These are phyloP conservation scores for Boechera divaricarpa DNA, from an alignment of 345 rosid genomes.

Conservation along the genomic window DNA sequence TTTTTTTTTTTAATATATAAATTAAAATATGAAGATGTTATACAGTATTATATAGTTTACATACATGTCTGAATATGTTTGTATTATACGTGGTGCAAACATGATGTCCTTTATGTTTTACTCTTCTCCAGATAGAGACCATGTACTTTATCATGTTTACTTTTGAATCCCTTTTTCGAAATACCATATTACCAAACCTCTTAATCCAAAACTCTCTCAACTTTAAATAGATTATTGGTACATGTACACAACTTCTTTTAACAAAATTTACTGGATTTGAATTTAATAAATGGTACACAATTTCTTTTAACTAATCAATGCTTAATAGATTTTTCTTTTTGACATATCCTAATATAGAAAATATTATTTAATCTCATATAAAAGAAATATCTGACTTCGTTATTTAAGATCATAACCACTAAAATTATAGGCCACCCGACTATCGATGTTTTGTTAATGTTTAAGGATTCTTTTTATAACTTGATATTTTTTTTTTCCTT, in stretches of 20 bases:
- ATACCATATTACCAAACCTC: background rate
- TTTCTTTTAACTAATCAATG: too few species aligned
- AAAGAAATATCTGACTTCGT: too few species aligned
- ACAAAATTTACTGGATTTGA: too few species aligned
- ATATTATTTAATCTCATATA: too few species aligned
- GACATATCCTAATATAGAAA: too few species aligned
- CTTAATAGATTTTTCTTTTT: too few species aligned
- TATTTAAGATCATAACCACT: too few species aligned
- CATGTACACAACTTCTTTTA: background rate
- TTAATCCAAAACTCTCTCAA: background rate
- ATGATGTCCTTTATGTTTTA: conserved; percentile 25
- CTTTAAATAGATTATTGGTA: background rate
- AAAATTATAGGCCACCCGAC: too few species aligned
- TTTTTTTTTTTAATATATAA: background rate
- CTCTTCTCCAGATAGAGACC: conserved; percentile 24
- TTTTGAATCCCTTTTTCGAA: conserved; percentile 4
- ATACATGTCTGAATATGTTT: conserved; percentile 25
- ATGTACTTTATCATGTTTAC: conserved; percentile 2
- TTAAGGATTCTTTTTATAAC: too few species aligned
- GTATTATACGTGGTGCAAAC: conserved; percentile 17
- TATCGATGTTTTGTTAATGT: too few species aligned
- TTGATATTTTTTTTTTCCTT: too few species aligned
- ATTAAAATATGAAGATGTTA: conserved; percentile 20
- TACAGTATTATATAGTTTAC: conserved; percentile 24
- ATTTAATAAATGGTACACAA: too few species aligned